Percentiles rank a stretch among this genome's conserved stretches.
Evolutionary conservation across 345 rosid genomes (phyloP).

Genomic region (Populus euphratica): DNA sequence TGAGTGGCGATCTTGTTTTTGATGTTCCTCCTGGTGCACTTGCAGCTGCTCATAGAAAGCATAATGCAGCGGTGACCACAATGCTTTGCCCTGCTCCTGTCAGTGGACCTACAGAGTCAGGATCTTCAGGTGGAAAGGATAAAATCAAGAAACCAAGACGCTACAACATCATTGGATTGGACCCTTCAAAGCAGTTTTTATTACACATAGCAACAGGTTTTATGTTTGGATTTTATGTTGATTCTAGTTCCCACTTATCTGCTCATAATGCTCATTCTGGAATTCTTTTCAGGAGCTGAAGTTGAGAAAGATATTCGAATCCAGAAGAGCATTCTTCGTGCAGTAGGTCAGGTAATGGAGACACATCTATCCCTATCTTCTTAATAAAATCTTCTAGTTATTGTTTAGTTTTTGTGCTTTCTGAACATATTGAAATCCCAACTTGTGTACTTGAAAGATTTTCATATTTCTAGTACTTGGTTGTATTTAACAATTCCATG

Average conservation of each 20-base stretch:
- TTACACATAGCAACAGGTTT: slow-evolving; percentile 79
- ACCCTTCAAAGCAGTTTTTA: slow-evolving; percentile 67
- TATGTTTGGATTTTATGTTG: background rate
- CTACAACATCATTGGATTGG: slow-evolving; percentile 75
- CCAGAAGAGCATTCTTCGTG: slow-evolving; percentile 67
- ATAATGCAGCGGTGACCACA: slow-evolving; percentile 80
- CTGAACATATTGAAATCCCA: background rate
- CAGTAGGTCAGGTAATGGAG: slow-evolving; percentile 76
- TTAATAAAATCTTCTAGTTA: background rate
- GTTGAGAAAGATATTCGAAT: slow-evolving; percentile 76
- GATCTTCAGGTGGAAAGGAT: slow-evolving; percentile 71
- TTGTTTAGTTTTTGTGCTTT: background rate
- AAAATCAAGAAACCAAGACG: slow-evolving; percentile 82
- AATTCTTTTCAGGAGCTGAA: slow-evolving; percentile 52
- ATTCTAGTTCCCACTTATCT: background rate
- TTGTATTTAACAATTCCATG: background rate
- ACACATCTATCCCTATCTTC: slow-evolving; percentile 7
- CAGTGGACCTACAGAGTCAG: slow-evolving; percentile 72
- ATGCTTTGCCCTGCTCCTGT: slow-evolving; percentile 86
- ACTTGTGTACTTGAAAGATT: background rate
- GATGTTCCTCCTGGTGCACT: slow-evolving; percentile 93
- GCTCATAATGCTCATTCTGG: slow-evolving; percentile 16
- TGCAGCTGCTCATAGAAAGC: slow-evolving; percentile 88
- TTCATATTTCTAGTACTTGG: background rate
- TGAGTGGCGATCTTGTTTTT: slow-evolving; percentile 97